A percentile compares a stretch with the other conserved stretches of the same genome.
phyloP scores from a whole-genome alignment of 1,284 basidiomycete species.

The Mixia osmundae region DNA sequence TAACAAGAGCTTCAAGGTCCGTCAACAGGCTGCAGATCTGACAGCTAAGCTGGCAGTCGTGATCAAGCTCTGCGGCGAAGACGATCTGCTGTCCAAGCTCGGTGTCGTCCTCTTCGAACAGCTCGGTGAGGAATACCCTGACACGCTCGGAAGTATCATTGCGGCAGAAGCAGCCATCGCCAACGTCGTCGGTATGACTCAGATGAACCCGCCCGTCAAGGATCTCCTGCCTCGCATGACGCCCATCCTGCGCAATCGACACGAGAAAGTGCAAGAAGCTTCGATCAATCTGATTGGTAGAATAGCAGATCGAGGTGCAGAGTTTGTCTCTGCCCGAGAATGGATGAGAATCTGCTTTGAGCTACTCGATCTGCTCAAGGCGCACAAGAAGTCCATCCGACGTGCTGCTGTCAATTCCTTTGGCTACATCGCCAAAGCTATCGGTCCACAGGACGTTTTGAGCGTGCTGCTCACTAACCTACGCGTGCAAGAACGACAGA shows the following conservation, averaged over 20 bases:
- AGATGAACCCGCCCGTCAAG: slow-evolving; percentile 99
- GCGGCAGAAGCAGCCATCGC: slow-evolving; percentile 95
- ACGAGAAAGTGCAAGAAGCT: slow-evolving; percentile 98
- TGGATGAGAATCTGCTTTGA: slow-evolving; percentile 99
- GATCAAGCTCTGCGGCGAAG: slow-evolving; percentile 96
- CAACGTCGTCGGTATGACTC: slow-evolving; percentile 99
- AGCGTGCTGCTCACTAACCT: slow-evolving; percentile 89
- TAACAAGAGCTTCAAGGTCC: slow-evolving; percentile 97
- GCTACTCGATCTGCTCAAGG: slow-evolving; percentile 84
- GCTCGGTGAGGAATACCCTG: slow-evolving; percentile 96
- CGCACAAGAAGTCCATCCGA: slow-evolving; percentile 96
- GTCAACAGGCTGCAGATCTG: slow-evolving; percentile 93
- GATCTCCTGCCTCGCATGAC: slow-evolving; percentile 98
- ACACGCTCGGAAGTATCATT: slow-evolving; percentile 94
- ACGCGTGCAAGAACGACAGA: slow-evolving; percentile 95
- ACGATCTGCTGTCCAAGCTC: slow-evolving; percentile 81
- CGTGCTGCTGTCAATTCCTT: slow-evolving; percentile 98
- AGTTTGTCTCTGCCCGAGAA: slow-evolving; percentile 92
- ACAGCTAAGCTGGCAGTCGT: slow-evolving; percentile 85
- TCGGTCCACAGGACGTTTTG: slow-evolving; percentile 95
- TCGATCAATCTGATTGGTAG: slow-evolving; percentile 98
- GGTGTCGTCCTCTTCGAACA: slow-evolving; percentile 96
- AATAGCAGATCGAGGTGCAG: slow-evolving; percentile 97
- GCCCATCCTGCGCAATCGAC: slow-evolving; percentile 90
- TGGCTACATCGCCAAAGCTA: slow-evolving; percentile 96